Conservation (phyloP, 1,284 basidiomycete species). For the Tilletia setariae region DNA sequence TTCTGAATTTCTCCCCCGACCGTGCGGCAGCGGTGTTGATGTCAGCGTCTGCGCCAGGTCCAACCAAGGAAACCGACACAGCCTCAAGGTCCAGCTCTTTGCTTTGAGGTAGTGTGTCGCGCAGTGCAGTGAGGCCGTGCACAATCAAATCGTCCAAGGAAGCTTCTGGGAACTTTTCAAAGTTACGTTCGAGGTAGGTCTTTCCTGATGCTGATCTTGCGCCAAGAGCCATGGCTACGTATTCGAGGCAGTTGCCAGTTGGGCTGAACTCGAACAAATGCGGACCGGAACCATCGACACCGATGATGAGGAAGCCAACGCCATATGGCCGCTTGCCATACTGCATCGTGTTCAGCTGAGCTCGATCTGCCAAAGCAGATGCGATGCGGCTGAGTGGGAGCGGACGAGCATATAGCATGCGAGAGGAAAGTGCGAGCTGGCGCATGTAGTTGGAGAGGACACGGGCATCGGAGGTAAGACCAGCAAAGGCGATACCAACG, state of each 20-base stretch:
- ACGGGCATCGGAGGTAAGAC: slow-evolving; percentile 93
- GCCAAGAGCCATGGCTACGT: slow-evolving; percentile 97
- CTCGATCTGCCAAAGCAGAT: slow-evolving; percentile 92
- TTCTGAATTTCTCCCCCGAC: slow-evolving; percentile 44
- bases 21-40: slow-evolving; percentile 33
- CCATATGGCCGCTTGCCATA: slow-evolving; percentile 97
- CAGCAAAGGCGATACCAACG: slow-evolving; percentile 96
- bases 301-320: slow-evolving; percentile 96
- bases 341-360: slow-evolving; percentile 97
- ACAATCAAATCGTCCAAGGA: slow-evolving; percentile 39
- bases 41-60: slow-evolving; percentile 50
- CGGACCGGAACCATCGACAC: slow-evolving; percentile 88
- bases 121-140: slow-evolving; percentile 48
- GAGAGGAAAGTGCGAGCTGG: slow-evolving; percentile 91
- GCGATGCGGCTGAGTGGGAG: slow-evolving; percentile 91
- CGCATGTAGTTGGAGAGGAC: slow-evolving; percentile 90
- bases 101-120: slow-evolving; percentile 52
- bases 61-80: slow-evolving; percentile 48
- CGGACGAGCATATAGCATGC: slow-evolving; percentile 91
- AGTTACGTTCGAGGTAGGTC: slow-evolving; percentile 95
- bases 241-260: slow-evolving; percentile 95
- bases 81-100: slow-evolving; percentile 49
- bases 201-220: slow-evolving; percentile 96
- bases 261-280: slow-evolving; percentile 98
- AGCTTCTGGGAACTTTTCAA: slow-evolving; percentile 66